These are phyloP conservation scores for Orbilia blumenaviensis DNA, from an alignment of 2,329 filamentous ascomycete species.

Conservation along the genomic window DNA sequence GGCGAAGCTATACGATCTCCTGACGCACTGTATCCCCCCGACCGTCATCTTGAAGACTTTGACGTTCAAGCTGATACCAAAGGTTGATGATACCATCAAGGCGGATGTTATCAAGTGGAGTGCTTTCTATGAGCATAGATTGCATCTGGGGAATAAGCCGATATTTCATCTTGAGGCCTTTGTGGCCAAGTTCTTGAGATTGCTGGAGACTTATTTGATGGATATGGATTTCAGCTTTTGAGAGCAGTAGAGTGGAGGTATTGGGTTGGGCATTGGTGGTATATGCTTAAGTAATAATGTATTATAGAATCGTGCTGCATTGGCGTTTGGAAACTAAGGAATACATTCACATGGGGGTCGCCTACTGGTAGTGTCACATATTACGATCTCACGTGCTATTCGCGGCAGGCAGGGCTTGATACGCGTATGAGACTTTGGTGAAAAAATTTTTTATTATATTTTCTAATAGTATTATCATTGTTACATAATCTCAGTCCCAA, in stretches of 20 bases:
- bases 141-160: conserved; percentile 90
- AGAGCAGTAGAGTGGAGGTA: background rate
- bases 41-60: conserved; percentile 93
- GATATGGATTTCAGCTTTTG: conserved; percentile 52
- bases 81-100: conserved; percentile 89
- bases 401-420: background rate
- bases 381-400: conserved; percentile 14
- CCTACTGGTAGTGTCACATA: background rate
- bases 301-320: conserved; percentile 1
- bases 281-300: background rate
- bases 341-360: background rate
- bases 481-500: background rate
- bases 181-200: conserved; percentile 97
- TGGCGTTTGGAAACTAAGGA: conserved; percentile 6
- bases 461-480: background rate
- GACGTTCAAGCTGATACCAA: conserved; percentile 87
- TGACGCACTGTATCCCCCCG: conserved; percentile 95
- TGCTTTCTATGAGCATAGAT: conserved; percentile 95
- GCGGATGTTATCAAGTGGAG: conserved; percentile 94
- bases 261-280: background rate
- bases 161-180: conserved; percentile 99
- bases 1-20: conserved; percentile 92
- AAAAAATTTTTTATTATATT: background rate
- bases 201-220: conserved; percentile 74
- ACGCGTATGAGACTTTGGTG: background rate